Percentiles rank a stretch among this genome's conserved stretches.
Conservation (phyloP, 2,329 filamentous ascomycete genomes). For the Pseudophaeomoniella oleicola region DNA sequence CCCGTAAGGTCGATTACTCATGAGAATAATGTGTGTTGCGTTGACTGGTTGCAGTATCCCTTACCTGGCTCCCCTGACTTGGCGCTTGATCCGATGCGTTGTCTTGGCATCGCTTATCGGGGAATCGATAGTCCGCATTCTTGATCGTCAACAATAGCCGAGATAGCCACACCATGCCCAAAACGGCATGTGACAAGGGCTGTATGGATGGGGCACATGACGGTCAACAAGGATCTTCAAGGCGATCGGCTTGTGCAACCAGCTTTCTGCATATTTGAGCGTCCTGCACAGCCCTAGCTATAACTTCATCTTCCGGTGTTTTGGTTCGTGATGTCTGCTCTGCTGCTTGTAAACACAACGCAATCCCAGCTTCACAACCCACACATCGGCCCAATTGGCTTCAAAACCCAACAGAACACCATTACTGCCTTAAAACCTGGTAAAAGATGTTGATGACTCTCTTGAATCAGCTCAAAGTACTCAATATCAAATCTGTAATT, state of each 20-base stretch:
- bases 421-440: not conserved
- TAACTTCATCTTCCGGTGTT: not conserved
- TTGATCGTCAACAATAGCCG: too few species aligned
- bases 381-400: not conserved
- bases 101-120: too few species aligned
- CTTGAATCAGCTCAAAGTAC: not conserved
- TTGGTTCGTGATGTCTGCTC: not conserved
- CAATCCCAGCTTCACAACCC: not conserved
- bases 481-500: not conserved
- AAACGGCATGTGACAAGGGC: not conserved
- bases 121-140: too few species aligned
- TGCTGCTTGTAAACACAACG: not conserved
- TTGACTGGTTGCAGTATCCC: too few species aligned
- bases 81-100: too few species aligned
- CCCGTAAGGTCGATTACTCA: too few species aligned
- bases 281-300: not conserved
- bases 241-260: too few species aligned
- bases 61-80: too few species aligned
- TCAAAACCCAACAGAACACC: not conserved
- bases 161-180: not conserved
- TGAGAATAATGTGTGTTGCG: too few species aligned
- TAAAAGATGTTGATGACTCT: not conserved
- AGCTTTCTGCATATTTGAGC: not conserved
- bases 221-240: too few species aligned
- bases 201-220: not conserved